phyloP scores from a whole-genome alignment of 1,284 basidiomycete genomes.

The Fomitopsis palustris region DNA sequence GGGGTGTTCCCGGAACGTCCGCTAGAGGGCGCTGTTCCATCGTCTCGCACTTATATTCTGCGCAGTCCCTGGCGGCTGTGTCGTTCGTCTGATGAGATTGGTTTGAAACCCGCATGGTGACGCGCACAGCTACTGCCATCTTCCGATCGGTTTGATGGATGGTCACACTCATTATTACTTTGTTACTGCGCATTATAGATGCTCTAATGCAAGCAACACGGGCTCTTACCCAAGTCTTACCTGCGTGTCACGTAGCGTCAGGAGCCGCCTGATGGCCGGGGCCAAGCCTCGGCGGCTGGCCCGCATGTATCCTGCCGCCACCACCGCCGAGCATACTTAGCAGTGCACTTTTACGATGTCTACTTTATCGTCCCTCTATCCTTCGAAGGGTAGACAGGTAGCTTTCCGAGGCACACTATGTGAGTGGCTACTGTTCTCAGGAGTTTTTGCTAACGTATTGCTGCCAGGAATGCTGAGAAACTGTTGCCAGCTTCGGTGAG shows the following conservation, averaged over 20 bases:
- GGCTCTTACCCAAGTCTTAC: neutral
- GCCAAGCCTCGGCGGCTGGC: neutral
- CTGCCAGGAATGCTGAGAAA: too few species aligned
- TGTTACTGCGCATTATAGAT: neutral
- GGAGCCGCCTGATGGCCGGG: neutral
- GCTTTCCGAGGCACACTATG: neutral
- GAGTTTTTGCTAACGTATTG: too few species aligned
- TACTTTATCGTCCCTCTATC: neutral
- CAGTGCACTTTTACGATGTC: neutral
- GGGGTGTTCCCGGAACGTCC: conserved; percentile 11
- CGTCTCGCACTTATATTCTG: neutral
- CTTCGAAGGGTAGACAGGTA: neutral
- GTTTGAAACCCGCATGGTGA: neutral
- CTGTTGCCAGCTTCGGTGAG: too few species aligned
- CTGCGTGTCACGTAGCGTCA: neutral
- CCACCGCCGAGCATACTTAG: neutral
- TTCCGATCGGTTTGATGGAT: neutral
- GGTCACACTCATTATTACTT: neutral
- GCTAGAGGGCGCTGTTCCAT: conserved; percentile 4
- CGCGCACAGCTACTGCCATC: neutral
- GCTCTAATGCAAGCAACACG: neutral
- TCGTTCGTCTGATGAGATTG: neutral
- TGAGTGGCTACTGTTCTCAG: neutral
- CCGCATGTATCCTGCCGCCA: neutral
- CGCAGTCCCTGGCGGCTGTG: conserved; percentile 1